These are phyloP conservation scores for Fusarium sterilihyphosum DNA, from an alignment of 2,329 filamentous ascomycete genomes.

Conservation along the genomic window DNA sequence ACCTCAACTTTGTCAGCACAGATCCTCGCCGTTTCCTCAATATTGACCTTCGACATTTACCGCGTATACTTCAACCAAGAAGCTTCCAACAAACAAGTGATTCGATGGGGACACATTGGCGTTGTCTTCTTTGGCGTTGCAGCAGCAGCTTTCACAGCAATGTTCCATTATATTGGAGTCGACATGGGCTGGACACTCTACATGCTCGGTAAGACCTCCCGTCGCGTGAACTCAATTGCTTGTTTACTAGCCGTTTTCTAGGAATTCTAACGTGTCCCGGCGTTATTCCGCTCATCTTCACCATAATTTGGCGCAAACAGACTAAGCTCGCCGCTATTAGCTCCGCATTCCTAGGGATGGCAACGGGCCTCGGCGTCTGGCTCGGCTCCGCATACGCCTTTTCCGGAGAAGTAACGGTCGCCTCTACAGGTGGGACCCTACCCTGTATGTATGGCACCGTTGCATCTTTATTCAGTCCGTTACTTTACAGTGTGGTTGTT, in stretches of 20 bases:
- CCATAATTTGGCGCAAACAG: neutral
- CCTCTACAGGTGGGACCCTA: neutral
- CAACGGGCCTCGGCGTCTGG: neutral
- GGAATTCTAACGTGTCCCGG: neutral
- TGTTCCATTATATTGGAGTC: neutral
- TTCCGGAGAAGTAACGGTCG: neutral
- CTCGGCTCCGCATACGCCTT: neutral
- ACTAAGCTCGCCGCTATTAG: neutral
- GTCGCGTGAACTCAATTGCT: neutral
- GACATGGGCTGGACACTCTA: neutral
- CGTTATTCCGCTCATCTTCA: neutral
- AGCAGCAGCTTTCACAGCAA: neutral
- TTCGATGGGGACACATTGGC: constrained; percentile 61
- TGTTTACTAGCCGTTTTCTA: neutral
- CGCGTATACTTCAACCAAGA: constrained; percentile 57
- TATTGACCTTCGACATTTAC: constrained; percentile 64
- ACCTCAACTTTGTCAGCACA: constrained; percentile 65
- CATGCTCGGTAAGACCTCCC: neutral
- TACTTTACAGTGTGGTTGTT: neutral
- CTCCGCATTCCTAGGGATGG: neutral
- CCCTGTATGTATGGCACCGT: neutral
- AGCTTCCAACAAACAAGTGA: constrained; percentile 59
- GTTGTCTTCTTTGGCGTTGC: constrained; percentile 48
- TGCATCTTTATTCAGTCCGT: neutral
- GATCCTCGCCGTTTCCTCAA: constrained; percentile 62